These are phyloP conservation scores for Chlamydomonas applanata DNA, from an alignment of 139 green algal species.

Conservation along the genomic window DNA sequence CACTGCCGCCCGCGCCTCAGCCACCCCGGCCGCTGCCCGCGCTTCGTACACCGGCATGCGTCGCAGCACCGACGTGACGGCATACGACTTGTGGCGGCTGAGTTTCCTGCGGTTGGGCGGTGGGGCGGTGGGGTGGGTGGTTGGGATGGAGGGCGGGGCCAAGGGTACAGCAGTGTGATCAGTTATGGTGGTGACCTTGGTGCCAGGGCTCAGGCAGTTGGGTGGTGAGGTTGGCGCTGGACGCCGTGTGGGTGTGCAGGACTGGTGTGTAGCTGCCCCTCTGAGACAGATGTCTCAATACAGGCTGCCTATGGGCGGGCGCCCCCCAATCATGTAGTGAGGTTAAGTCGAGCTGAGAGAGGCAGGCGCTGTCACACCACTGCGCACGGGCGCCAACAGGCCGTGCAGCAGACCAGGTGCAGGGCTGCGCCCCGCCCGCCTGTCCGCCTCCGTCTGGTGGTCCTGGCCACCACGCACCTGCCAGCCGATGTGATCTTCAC, in stretches of 20 bases:
- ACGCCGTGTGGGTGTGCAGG: neutral
- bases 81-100: slow-evolving; percentile 54
- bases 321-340: too few relatives aligned
- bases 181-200: too few relatives aligned
- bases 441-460: neutral
- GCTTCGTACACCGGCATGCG: slow-evolving; percentile 37
- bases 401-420: neutral
- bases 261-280: neutral
- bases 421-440: neutral
- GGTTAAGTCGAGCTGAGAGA: too few relatives aligned
- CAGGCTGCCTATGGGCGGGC: too few relatives aligned
- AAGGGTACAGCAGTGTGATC: too few relatives aligned
- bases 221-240: too few relatives aligned
- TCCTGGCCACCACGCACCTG: neutral
- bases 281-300: neutral
- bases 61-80: slow-evolving; percentile 36
- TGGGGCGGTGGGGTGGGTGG: neutral
- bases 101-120: slow-evolving; percentile 20
- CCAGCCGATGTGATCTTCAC: slow-evolving; percentile 39
- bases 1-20: neutral
- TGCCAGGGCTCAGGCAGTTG: neutral
- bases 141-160: too few relatives aligned
- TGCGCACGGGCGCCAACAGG: too few relatives aligned
- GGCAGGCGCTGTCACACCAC: too few relatives aligned
- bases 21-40: slow-evolving; percentile 7